Base-by-base conservation (phyloP, 805 yeast species). In the Kodamaea neixiangensis region DNA sequence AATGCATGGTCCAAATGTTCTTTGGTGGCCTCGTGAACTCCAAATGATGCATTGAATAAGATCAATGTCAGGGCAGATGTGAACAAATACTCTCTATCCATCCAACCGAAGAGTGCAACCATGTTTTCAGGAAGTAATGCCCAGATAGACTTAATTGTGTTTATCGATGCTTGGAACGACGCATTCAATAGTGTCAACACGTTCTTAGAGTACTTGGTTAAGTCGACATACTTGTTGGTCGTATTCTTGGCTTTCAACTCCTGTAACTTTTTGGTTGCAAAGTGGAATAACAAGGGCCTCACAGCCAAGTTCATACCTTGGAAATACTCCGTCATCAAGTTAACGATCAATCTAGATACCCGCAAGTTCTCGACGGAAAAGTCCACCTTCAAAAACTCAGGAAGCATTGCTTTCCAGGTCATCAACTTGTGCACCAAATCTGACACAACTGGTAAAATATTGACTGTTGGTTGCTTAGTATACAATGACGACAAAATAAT, bases 71-170 rank as follows among this genome's bases (percentile, higher is more conserved):
- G 86, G 3, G 92, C 83, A 0, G 92, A 81, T 0, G 91, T 87
- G 64, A 86, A 87, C 19, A 87, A 69, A 61, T 87, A 87, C 60
- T 87, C 96, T 58, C 96, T 75, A 62, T 87, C 96, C 93, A 87
- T 87, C 74, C 89, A 87, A 1, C 96, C 94, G 68, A 87, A 87
- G 41, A 87, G 66, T 0, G 96, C 93, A n/a, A 87, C 85, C 90
- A 86, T 85, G 56, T 86, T 86, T 50, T 85, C 87, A 0, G 87
- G 89, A 62, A 85, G 73, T 44, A 87, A 69, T 0, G 86, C 83
- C 93, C 93, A 87, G 2, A 87, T 69, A 0, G 87, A 81, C 55
- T 89, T 73, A 37, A 87, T 81, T 0, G 91, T 83, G 61, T 87
- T 86, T 44, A 87, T 85, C 0, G 92, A 86, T 0, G 91, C 93